These are phyloP conservation scores for Lathyrus sativus DNA, from an alignment of 306 rosid species.

Conservation along the genomic window DNA sequence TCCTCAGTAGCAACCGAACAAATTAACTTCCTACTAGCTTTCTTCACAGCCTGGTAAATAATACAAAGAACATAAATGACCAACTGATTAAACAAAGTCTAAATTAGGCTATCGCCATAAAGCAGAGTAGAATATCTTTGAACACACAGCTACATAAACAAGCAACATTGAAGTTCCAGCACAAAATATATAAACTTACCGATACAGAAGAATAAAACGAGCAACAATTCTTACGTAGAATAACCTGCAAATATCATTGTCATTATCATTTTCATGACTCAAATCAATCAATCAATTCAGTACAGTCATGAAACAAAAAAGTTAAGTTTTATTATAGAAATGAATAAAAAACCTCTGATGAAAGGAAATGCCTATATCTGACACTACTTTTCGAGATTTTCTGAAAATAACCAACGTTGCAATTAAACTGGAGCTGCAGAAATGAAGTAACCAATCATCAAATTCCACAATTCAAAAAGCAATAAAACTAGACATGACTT, in stretches of 20 bases:
- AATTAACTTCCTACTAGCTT: constrained; percentile 56
- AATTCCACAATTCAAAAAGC: background rate
- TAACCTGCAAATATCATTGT: constrained; percentile 49
- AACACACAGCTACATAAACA: constrained; percentile 23
- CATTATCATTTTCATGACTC: too few relatives aligned
- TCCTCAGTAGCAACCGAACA: constrained; percentile 81
- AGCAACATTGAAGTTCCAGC: constrained; percentile 4
- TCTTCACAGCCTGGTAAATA: constrained; percentile 58
- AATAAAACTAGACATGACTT: background rate
- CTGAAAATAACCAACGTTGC: constrained; percentile 45
- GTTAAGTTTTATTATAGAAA: background rate
- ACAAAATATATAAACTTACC: constrained; percentile 55
- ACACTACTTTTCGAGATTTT: constrained; percentile 51
- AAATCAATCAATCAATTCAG: constrained; percentile 23
- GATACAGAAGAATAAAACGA: constrained; percentile 45
- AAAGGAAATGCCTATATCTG: constrained; percentile 53
- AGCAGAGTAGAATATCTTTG: background rate
- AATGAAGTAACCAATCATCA: constrained; percentile 21
- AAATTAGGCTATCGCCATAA: constrained; percentile 19
- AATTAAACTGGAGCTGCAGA: constrained; percentile 57
- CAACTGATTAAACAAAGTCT: constrained; percentile 8
- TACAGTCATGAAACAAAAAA: constrained; percentile 10
- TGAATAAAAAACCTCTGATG: constrained; percentile 57
- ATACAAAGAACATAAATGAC: constrained; percentile 38
- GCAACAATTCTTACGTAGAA: constrained; percentile 39